A percentile compares a stretch with the other conserved stretches of the same genome.
Conservation (phyloP, 805 yeast species). For the Saccharomycopsis javanensis region DNA sequence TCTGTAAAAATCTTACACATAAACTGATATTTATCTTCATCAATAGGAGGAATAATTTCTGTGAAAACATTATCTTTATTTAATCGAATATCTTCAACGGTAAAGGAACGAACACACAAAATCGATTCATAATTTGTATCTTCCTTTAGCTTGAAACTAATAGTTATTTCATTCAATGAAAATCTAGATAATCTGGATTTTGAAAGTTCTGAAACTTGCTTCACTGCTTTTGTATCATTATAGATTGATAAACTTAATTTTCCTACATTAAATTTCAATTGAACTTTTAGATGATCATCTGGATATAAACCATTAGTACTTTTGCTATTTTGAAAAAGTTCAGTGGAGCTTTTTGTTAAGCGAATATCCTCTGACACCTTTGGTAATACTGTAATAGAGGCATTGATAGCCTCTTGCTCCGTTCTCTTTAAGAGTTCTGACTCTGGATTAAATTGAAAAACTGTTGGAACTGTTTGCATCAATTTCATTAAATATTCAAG, state of each 20-base stretch:
- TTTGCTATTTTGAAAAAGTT: slow-evolving; percentile 15
- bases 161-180: slow-evolving; percentile 48
- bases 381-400: slow-evolving; percentile 41
- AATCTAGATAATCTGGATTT: slow-evolving; percentile 41
- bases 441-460: slow-evolving; percentile 39
- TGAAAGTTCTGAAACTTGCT: slow-evolving; percentile 26
- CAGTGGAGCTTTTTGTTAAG: slow-evolving; percentile 19
- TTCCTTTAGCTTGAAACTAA: slow-evolving; percentile 41
- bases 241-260: slow-evolving; percentile 51
- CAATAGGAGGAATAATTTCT: slow-evolving; percentile 66
- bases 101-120: slow-evolving; percentile 59
- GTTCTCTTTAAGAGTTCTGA: slow-evolving; percentile 39
- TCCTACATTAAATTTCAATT: slow-evolving; percentile 51
- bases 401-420: slow-evolving; percentile 55
- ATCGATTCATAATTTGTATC: slow-evolving; percentile 51
- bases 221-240: slow-evolving; percentile 36
- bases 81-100: slow-evolving; percentile 64
- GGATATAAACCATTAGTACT: neutral
- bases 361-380: slow-evolving; percentile 20
- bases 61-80: slow-evolving; percentile 59
- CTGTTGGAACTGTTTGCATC: slow-evolving; percentile 43
- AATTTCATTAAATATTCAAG: slow-evolving; percentile 47
- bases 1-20: slow-evolving; percentile 41
- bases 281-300: slow-evolving; percentile 28
- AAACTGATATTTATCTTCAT: slow-evolving; percentile 61